Evolutionary conservation across 768 basidiomycete genomes (phyloP).

Genomic region (Boletus patriciae): DNA sequence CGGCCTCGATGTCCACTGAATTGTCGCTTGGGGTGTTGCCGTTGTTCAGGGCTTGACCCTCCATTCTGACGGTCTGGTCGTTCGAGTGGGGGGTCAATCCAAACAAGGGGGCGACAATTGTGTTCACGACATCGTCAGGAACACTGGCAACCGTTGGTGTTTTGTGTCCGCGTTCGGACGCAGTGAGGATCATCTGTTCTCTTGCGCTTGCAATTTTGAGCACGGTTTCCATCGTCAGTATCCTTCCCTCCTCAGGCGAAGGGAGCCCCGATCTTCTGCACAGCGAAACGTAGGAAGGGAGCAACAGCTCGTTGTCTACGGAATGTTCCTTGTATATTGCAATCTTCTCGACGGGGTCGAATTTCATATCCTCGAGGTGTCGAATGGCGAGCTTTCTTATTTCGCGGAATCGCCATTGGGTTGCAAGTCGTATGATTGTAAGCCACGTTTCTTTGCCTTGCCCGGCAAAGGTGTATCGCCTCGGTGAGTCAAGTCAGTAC

Average conservation of each 20-base stretch:
- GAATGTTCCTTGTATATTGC: conserved; percentile 53
- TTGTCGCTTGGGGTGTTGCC: background rate
- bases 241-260: conserved; percentile 50
- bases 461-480: conserved; percentile 56
- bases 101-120: conserved; percentile 37
- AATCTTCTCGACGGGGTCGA: conserved; percentile 55
- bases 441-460: conserved; percentile 54
- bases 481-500: conserved; percentile 23
- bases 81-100: conserved; percentile 16
- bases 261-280: conserved; percentile 53
- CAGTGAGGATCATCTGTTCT: conserved; percentile 43
- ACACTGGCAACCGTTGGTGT: conserved; percentile 30
- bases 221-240: conserved; percentile 57
- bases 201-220: conserved; percentile 53
- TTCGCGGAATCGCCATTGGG: conserved; percentile 54
- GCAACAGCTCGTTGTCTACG: conserved; percentile 48
- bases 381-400: conserved; percentile 52
- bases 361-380: conserved; percentile 49
- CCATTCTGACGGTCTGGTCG: too few species aligned
- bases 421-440: conserved; percentile 51
- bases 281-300: conserved; percentile 52
- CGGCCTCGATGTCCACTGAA: background rate
- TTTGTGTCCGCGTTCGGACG: conserved; percentile 29
- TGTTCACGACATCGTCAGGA: conserved; percentile 25
- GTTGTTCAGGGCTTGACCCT: conserved; percentile 9